phyloP scores from a whole-genome alignment of 2,329 filamentous ascomycete species.

The Fusarium euwallaceae region DNA sequence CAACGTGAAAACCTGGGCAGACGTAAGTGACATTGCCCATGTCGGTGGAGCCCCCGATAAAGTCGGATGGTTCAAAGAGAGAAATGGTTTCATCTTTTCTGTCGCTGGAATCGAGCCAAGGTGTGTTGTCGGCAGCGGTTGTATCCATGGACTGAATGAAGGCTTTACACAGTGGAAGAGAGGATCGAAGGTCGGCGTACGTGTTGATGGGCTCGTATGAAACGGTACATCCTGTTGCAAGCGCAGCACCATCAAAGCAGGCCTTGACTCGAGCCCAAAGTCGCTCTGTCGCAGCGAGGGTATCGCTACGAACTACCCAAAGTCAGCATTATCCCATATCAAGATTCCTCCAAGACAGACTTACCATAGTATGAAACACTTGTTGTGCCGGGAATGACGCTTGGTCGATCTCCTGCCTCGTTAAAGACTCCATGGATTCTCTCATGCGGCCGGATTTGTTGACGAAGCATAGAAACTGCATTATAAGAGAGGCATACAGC shows the following conservation, averaged over 20 bases:
- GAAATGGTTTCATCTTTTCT: not conserved
- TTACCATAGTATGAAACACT: not conserved
- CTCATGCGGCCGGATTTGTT: slow-evolving; percentile 16
- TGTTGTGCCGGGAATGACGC: not conserved
- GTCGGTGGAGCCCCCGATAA: slow-evolving; percentile 12
- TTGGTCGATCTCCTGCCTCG: slow-evolving; percentile 16
- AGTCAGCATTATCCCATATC: not conserved
- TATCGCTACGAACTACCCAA: slow-evolving; percentile 1
- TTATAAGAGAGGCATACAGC: slow-evolving; percentile 12
- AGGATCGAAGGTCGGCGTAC: slow-evolving; percentile 13
- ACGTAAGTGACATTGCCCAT: slow-evolving; percentile 18
- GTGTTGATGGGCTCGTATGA: slow-evolving; percentile 1
- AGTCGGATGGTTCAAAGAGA: not conserved
- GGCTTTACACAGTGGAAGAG: not conserved
- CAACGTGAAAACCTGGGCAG: slow-evolving; percentile 3
- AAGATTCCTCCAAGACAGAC: not conserved
- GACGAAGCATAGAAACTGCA: slow-evolving; percentile 15
- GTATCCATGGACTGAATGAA: not conserved
- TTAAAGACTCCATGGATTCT: slow-evolving; percentile 19
- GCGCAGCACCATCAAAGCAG: slow-evolving; percentile 15
- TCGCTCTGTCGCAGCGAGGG: not conserved
- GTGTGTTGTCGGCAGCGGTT: not conserved
- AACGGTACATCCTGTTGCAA: slow-evolving; percentile 16
- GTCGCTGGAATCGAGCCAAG: not conserved
- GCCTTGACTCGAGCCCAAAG: not conserved